Base-by-base conservation (phyloP, 2,329 filamentous ascomycete species). In the Chrysoporthe austroafricana region DNA sequence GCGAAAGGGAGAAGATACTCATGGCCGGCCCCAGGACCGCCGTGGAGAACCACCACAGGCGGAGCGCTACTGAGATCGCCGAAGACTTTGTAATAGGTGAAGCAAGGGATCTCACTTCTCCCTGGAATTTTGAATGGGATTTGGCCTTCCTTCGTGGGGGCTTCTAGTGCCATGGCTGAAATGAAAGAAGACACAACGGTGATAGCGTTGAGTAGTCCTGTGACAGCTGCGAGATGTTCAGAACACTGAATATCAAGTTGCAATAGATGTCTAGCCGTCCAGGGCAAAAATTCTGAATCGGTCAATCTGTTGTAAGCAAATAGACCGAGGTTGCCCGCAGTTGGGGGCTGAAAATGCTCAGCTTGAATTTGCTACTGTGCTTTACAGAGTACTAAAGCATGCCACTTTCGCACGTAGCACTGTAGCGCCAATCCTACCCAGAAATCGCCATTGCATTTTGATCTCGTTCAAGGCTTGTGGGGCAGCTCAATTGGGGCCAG, bases 1-100 rank as follows among this genome's bases (percentile, higher is more conserved):
- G 66, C 62, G 6, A 68, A 68, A 9, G 59, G 26, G 0, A 77
- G 70, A 6, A 82, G 70, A 67, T 81, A 82, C n/a, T 81, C 76
- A 67, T 83, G 80, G 32, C 78, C 76, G 39, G 78, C 77, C 14
- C 83, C 83, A 5, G 82, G 82, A 0, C 81, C 82, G 59, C 82
- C 81, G 68, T 84, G 82, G 11, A 63, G 54, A 3, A 66, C 9
- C 14, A 69, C 39, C 4, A 69, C 32, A 3, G 56, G 60, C 5
- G 63, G 59, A 6, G n/a, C n/a, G 9, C 56, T 46, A 18, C 52
- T 44, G 21, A 63, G 46, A 14, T 69, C 61, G 1, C 61, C 67
- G 32, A 69, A 59, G 46, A 69, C 44, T n/a, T 66, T 66, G 57
- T 64, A 67, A 36, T 63, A 69, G 13, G 64, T 69, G 13, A 3